phyloP scores from a whole-genome alignment of 2,329 filamentous ascomycete genomes.

The Trichoderma cornu-damae region DNA sequence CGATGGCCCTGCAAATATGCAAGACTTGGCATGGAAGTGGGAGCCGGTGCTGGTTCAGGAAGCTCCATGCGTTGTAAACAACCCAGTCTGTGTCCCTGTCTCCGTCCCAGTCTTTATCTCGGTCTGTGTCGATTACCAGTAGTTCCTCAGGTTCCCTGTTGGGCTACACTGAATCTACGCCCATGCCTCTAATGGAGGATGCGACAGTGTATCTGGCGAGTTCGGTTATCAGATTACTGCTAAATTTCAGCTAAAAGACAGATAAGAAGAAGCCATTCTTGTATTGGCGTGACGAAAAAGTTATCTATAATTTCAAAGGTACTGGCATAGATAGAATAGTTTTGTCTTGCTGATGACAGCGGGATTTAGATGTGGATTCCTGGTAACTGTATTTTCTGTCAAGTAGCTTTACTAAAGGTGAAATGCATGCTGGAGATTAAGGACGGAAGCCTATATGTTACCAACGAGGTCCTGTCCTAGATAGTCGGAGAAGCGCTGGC shows the following conservation, averaged over 20 bases:
- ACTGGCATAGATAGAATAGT: not conserved
- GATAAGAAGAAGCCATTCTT: not conserved
- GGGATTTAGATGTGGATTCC: not conserved
- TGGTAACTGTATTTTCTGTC: not conserved
- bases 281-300: not conserved
- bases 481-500: conserved; percentile 8
- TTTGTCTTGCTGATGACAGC: conserved; percentile 6
- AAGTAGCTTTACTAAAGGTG: not conserved
- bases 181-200: not conserved
- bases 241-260: not conserved
- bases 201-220: not conserved
- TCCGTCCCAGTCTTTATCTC: too few species aligned
- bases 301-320: not conserved
- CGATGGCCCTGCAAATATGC: not conserved
- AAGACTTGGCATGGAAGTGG: not conserved
- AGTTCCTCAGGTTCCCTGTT: not conserved
- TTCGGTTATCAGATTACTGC: conserved; percentile 1
- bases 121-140: not conserved
- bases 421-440: not conserved
- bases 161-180: not conserved
- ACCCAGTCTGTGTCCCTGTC: too few species aligned
- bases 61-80: not conserved
- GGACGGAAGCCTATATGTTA: not conserved
- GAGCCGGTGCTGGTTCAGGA: conserved; percentile 2
- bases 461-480: not conserved